Base-by-base conservation (phyloP, 345 rosid genomes). In the Trapa bicornis region DNA sequence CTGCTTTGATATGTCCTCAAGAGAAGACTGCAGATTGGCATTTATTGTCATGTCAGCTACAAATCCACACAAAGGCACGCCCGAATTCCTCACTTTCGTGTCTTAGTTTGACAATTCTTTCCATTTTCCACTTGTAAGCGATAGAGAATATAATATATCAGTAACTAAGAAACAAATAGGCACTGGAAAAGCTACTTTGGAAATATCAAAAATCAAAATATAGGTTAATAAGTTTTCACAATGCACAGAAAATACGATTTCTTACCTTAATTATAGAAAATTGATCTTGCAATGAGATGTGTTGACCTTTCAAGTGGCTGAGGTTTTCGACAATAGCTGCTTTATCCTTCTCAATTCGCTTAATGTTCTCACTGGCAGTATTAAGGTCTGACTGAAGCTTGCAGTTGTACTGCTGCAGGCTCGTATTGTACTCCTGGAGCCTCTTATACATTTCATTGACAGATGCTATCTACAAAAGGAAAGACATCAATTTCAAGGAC, bases 371-470 rank as follows among this genome's bases (percentile, higher is more conserved):
- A 1, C 83, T 92, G 65, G 97, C 88, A 71, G 85, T 70, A 64
- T 86, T 93, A 70, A 94, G 87, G 73, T 94, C 99, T n/a, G 83
- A 80, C 82, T 94, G 99, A 62, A 94, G 97, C 70, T 91, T 94
- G 78, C 85, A 82, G 67, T 94, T 94, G 70, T 94, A 94, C 58
- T 83, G 84, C 79, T 94, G 99, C 79, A 94, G 80, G 83, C 99
- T 90, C 66, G 95, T 81, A 73, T 94, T 94, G 75, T 91, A 94
- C 76, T 94, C 99, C 74, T 88, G 99, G 64, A 94, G 70, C 61
- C 88, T 84, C 83, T 87, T 89, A 86, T 94, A 94, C 97, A 94
- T 94, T 73, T 94, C 99, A 80, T 83, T 91, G 9, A 89, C 76
- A 5, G 99, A 89, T n/a, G 80, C 73, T 79, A 91, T 86, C 99